These are phyloP conservation scores for Tricholoma matsutake DNA, from an alignment of 768 basidiomycete species.

Conservation along the genomic window DNA sequence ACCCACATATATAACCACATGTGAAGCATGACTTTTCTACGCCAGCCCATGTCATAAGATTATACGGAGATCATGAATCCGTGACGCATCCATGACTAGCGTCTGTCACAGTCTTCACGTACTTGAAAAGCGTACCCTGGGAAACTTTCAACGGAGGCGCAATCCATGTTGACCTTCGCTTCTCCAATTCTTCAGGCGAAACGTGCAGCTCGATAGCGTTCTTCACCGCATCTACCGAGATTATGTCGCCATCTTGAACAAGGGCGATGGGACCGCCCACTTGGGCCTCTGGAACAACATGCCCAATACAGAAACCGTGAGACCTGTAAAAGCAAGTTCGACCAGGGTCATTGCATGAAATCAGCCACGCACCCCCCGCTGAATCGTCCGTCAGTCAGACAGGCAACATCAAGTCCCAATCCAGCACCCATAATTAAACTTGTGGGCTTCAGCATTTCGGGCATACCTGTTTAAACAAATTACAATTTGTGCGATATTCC, in stretches of 20 bases:
- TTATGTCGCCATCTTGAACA: slow-evolving; percentile 82
- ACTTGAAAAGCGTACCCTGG: slow-evolving; percentile 86
- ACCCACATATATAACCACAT: background rate
- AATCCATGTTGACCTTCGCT: slow-evolving; percentile 69
- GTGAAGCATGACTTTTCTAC: background rate
- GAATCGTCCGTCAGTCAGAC: slow-evolving; percentile 96
- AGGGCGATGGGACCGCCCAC: slow-evolving; percentile 92
- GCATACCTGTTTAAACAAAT: slow-evolving; percentile 69
- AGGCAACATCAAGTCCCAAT: slow-evolving; percentile 92
- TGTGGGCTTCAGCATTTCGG: slow-evolving; percentile 99
- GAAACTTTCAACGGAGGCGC: slow-evolving; percentile 83
- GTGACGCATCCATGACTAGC: slow-evolving; percentile 93
- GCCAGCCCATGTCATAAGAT: background rate
- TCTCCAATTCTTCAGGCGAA: slow-evolving; percentile 73
- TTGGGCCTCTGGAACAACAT: slow-evolving; percentile 95
- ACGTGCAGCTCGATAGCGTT: slow-evolving; percentile 82
- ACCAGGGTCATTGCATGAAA: slow-evolving; percentile 10
- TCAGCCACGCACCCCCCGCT: slow-evolving; percentile 80
- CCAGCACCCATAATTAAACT: slow-evolving; percentile 99
- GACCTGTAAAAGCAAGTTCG: slow-evolving; percentile 51
- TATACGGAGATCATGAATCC: slow-evolving; percentile 51
- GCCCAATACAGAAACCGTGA: slow-evolving; percentile 95
- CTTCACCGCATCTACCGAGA: slow-evolving; percentile 84
- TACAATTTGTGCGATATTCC: background rate
- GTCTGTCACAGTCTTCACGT: slow-evolving; percentile 82